Evolutionary conservation across 208 protist genomes (phyloP).

Genomic region (Acanthamoeba rhysodes): DNA sequence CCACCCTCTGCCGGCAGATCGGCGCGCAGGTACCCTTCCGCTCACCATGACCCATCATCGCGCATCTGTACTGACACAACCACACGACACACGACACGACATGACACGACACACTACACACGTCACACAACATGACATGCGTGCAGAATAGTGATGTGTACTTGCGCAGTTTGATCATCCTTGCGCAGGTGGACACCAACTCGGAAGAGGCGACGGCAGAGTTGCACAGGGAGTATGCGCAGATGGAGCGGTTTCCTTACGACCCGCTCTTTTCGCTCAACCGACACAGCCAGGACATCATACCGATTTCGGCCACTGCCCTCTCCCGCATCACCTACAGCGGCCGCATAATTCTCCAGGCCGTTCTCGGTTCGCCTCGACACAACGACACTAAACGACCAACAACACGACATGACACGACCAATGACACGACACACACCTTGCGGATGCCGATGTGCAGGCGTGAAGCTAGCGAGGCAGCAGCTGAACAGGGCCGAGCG

Average conservation of each 20-base stretch:
- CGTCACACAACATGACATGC: not conserved
- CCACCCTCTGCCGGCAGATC: not conserved
- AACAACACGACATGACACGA: too few species aligned
- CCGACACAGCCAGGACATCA: not conserved
- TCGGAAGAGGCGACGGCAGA: not conserved
- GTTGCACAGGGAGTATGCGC: not conserved
- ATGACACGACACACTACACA: not conserved
- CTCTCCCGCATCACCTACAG: not conserved
- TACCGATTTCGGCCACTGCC: not conserved
- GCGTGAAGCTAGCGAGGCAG: constrained; percentile 6
- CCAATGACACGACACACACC: too few species aligned
- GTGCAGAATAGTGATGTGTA: not conserved
- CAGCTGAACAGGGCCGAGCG: not conserved
- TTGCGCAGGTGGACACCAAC: not conserved
- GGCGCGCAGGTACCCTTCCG: not conserved
- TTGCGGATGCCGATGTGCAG: too few species aligned
- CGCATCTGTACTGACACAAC: not conserved
- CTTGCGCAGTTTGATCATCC: not conserved
- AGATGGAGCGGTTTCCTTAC: not conserved
- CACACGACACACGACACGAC: too few species aligned
- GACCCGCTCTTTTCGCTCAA: not conserved
- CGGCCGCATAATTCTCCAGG: not conserved
- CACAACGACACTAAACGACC: too few species aligned
- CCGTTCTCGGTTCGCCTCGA: not conserved
- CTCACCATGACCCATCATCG: not conserved